phyloP scores from a whole-genome alignment of 257 asterid species.

The Nicotiana knightiana region DNA sequence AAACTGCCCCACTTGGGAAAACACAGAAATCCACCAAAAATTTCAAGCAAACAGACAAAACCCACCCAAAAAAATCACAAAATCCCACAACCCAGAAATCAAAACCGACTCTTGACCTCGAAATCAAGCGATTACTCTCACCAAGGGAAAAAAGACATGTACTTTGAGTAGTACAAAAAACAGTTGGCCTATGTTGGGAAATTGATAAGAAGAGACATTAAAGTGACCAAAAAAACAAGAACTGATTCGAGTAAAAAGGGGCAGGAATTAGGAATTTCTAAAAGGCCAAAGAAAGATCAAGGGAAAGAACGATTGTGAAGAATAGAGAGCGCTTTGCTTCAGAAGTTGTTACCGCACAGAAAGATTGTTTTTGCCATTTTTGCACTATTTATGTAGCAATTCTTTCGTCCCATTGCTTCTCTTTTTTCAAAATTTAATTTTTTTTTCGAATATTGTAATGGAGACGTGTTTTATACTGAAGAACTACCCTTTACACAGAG shows the following conservation, averaged over 20 bases:
- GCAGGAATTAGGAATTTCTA: conserved; percentile 7
- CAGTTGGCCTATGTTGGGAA: neutral
- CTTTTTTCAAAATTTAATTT: conserved; percentile 21
- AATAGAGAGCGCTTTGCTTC: conserved; percentile 40
- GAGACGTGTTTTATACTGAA: conserved; percentile 35
- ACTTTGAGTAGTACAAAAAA: neutral
- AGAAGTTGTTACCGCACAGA: conserved; percentile 21
- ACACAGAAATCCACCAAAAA: neutral
- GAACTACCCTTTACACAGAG: conserved; percentile 15
- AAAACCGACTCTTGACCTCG: neutral
- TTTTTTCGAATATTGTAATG: conserved; percentile 36
- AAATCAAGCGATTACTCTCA: neutral
- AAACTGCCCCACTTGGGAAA: neutral
- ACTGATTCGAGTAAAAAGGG: conserved; percentile 6
- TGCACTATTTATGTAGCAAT: conserved; percentile 43
- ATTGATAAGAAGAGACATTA: conserved; percentile 1
- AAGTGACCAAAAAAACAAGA: neutral
- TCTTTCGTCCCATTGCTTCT: conserved; percentile 29
- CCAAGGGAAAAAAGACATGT: neutral
- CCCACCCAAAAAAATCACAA: neutral
- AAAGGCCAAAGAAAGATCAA: neutral
- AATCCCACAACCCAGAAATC: neutral
- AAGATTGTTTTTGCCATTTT: conserved; percentile 35
- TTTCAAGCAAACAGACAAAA: neutral
- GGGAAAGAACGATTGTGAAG: neutral